Evolutionary conservation across 495 filamentous ascomycete species (phyloP), one percentile per base, ranked within the genome.

Genomic region (Xylaria telfairii): DNA sequence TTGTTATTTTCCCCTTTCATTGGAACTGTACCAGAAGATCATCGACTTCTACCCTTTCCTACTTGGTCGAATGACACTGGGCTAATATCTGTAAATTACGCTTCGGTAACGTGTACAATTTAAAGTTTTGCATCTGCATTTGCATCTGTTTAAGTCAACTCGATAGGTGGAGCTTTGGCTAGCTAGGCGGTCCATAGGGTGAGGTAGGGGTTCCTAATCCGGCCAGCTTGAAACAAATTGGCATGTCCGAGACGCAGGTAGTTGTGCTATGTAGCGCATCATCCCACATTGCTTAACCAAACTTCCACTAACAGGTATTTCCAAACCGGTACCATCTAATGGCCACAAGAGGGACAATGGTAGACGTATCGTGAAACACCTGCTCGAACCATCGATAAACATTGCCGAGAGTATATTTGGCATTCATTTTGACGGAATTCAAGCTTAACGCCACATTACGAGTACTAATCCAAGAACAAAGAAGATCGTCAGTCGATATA

Each of bases 191-290:
- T 3, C 34, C 5, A 39, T 17, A 28, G 28, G 44, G 4, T 53
- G n/a, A 41, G 63, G 19, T n/a, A 56, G 49, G 51, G 65, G 65
- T 51, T 68, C 65, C 28, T 44, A 68, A 59, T 68, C 53, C 26
- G 28, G 51, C 39, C 65, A 24, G 21, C 53, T 57, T 68, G 65
- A 59, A 59, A 59, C 65, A 57, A 68, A 68, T 44, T 46, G 51
- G 41, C 51, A 51, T 26, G 21, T 37, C 39, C 24, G 24, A 49
- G 49, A 56, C 49, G 7, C 41, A 47, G 32, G 30, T 63, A 39
- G 19, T 62, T 32, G 61, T 65, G n/a, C 37, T 49, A 61, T 49
- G 54, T 34, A 37, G 54, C 32, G 30, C 54, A 59, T 59, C 56
- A 37, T 59, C 56, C 56, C 56, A 37, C 39, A 32, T 53, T 21